These are phyloP conservation scores for Penicillium concentricum DNA, from an alignment of 2,329 filamentous ascomycete genomes.

Conservation along the genomic window DNA sequence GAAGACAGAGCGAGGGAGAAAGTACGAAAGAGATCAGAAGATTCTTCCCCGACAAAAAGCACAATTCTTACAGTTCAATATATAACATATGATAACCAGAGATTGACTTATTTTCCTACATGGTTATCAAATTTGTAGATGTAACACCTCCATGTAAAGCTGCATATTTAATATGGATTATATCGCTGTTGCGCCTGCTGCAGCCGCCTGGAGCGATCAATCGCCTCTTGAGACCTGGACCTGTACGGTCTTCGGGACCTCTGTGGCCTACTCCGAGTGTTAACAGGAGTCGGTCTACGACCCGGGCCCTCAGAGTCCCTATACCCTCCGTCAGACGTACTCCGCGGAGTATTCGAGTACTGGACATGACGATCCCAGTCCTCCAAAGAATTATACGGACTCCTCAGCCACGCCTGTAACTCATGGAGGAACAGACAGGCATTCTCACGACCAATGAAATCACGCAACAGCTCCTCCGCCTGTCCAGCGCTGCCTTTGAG, in stretches of 20 bases:
- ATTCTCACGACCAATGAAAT: slow-evolving; percentile 74
- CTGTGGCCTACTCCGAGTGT: not conserved
- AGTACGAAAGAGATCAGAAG: too few relatives aligned
- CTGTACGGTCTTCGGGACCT: not conserved
- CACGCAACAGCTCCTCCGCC: slow-evolving; percentile 74
- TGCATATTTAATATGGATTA: not conserved
- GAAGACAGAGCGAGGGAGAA: too few relatives aligned
- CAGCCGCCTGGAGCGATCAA: slow-evolving; percentile 3
- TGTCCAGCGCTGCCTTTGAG: slow-evolving; percentile 74
- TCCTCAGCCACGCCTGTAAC: slow-evolving; percentile 75
- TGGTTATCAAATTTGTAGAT: not conserved
- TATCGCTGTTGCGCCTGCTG: slow-evolving; percentile 10
- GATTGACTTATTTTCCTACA: not conserved
- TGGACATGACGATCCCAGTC: slow-evolving; percentile 82
- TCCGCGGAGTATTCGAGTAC: slow-evolving; percentile 51
- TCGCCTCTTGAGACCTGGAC: not conserved
- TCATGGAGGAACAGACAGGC: slow-evolving; percentile 81
- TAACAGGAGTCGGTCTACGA: slow-evolving; percentile 6
- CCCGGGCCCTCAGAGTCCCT: slow-evolving; percentile 5
- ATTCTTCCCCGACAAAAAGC: too few relatives aligned
- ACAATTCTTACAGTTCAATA: too few relatives aligned
- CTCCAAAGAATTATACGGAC: slow-evolving; percentile 68
- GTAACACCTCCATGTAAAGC: not conserved
- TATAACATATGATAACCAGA: too few relatives aligned
- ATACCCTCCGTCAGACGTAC: not conserved